Evolutionary conservation across 139 green algal species (phyloP).

Genomic region (Picochlorum sp.): DNA sequence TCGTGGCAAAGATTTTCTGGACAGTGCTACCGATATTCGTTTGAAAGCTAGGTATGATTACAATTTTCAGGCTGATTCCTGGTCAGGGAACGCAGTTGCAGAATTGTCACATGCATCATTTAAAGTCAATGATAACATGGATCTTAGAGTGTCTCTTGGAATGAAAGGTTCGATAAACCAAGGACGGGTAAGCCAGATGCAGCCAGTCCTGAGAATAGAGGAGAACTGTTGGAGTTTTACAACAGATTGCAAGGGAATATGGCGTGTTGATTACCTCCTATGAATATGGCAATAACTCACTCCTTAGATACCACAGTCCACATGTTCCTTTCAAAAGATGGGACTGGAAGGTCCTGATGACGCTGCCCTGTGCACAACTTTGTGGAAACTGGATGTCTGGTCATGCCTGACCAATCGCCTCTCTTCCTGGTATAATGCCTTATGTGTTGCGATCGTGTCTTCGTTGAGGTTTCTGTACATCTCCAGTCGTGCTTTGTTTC

Average conservation of each 20-base stretch:
- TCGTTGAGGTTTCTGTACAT: too few species aligned
- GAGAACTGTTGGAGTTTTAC: slow-evolving; percentile 11
- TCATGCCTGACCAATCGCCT: too few species aligned
- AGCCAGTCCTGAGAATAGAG: slow-evolving; percentile 8
- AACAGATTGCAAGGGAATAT: slow-evolving; percentile 6
- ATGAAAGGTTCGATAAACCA: neutral
- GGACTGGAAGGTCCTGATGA: too few species aligned
- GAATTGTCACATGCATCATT: slow-evolving; percentile 22
- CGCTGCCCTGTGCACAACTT: too few species aligned
- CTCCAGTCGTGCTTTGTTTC: too few species aligned
- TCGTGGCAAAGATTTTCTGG: slow-evolving; percentile 13
- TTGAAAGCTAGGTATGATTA: slow-evolving; percentile 24
- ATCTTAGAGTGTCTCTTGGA: slow-evolving; percentile 5
- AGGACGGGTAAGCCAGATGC: neutral
- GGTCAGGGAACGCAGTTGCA: slow-evolving; percentile 18
- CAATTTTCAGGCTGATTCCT: slow-evolving; percentile 22
- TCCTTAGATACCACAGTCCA: slow-evolving; percentile 34
- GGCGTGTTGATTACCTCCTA: neutral
- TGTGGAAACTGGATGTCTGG: too few species aligned
- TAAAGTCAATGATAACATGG: slow-evolving; percentile 13
- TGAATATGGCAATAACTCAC: slow-evolving; percentile 9
- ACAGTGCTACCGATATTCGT: slow-evolving; percentile 19
- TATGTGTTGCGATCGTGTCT: too few species aligned
- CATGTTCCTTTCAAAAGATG: too few species aligned
- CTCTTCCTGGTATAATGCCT: too few species aligned